Percentiles rank a stretch among this genome's conserved stretches.
Conservation (phyloP, 306 rosid species). For the Carpinus fangiana region DNA sequence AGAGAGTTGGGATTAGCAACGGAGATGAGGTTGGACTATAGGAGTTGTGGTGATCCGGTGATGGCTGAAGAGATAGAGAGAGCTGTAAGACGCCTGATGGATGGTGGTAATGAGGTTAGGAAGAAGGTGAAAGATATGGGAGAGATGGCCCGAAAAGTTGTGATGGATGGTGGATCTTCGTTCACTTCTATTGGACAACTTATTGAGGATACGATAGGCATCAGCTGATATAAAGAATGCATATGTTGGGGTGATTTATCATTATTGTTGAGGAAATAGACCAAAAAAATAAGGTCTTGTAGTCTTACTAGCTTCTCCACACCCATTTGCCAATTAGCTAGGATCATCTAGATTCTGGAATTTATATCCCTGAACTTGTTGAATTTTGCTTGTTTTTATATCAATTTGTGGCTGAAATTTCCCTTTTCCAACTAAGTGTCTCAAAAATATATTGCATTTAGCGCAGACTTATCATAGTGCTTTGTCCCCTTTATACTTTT, state of each 20-base stretch:
- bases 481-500: no score
- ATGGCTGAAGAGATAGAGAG: constrained; percentile 51
- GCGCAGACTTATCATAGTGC: no score
- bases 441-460: no score
- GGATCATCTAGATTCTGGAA: background rate
- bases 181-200: constrained; percentile 26
- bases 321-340: no score
- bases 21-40: constrained; percentile 51
- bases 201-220: constrained; percentile 21
- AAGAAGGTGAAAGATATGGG: constrained; percentile 47
- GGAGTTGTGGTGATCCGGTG: constrained; percentile 31
- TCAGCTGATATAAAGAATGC: background rate
- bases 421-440: no score
- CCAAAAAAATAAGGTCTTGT: no score
- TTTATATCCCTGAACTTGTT: background rate
- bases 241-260: background rate
- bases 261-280: background rate
- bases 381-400: background rate
- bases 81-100: constrained; percentile 42
- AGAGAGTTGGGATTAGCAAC: constrained; percentile 43
- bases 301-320: no score
- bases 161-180: constrained; percentile 43
- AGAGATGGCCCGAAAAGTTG: constrained; percentile 38
- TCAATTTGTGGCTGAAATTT: background rate
- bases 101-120: constrained; percentile 22